phyloP scores from a whole-genome alignment of 2,329 filamentous ascomycete genomes.

The Decorospora gaudefroyi region DNA sequence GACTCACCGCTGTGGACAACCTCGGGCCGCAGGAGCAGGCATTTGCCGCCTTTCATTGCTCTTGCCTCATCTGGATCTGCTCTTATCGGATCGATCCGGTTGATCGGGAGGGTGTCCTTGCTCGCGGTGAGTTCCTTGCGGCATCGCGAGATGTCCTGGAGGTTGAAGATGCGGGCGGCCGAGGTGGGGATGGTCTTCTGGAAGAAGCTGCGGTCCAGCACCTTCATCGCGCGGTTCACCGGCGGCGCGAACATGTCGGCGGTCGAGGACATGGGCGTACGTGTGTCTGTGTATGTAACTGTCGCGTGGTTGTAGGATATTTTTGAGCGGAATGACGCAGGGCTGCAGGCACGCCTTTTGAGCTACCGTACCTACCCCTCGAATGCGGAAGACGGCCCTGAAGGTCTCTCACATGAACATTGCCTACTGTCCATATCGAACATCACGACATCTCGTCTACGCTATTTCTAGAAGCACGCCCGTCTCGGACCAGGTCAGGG shows the following conservation, averaged over 20 bases:
- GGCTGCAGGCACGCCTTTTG: too few species aligned
- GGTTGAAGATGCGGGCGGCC: constrained; percentile 76
- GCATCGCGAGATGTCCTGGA: constrained; percentile 73
- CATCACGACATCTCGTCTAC: not conserved
- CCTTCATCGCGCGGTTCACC: constrained; percentile 75
- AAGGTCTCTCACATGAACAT: too few species aligned
- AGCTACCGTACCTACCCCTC: too few species aligned
- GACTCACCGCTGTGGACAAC: constrained; percentile 47
- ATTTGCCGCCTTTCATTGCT: constrained; percentile 55
- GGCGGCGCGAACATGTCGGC: constrained; percentile 73
- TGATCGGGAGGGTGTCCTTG: constrained; percentile 67
- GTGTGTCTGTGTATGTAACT: not conserved
- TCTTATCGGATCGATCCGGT: constrained; percentile 65
- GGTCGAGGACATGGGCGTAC: constrained; percentile 43
- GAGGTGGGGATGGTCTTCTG: constrained; percentile 73
- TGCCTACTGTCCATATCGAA: too few species aligned
- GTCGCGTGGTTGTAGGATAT: not conserved
- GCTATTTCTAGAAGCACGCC: not conserved
- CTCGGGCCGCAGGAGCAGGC: constrained; percentile 53
- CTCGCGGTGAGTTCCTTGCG: constrained; percentile 68
- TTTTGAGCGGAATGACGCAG: constrained; percentile 20
- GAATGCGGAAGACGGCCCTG: not conserved
- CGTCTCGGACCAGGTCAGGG: constrained; percentile 6
- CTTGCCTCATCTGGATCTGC: constrained; percentile 64
- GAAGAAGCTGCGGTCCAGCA: constrained; percentile 84